A percentile compares a stretch with the other conserved stretches of the same genome.
phyloP scores from a whole-genome alignment of 202 grass and related monocot genomes.

The Panicum virgatum region DNA sequence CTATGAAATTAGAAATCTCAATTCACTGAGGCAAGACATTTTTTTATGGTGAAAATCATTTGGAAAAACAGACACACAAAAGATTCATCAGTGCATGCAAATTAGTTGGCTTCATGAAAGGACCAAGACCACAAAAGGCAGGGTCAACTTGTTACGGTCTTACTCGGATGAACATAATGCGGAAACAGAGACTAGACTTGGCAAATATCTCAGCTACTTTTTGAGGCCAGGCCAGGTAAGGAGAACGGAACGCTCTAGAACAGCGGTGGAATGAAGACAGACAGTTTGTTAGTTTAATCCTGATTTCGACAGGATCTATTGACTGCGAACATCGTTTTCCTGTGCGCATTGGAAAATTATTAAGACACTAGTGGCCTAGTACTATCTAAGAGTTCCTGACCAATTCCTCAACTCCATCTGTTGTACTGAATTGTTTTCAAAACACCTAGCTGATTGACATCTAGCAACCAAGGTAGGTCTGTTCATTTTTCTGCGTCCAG shows the following conservation, averaged over 20 bases:
- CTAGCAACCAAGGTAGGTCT: background rate
- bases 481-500: conserved; percentile 13
- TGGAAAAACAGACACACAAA: background rate
- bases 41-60: background rate
- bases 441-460: conserved; percentile 13
- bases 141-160: no score
- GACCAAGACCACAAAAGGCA: no score
- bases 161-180: no score
- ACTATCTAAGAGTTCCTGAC: background rate
- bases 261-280: background rate
- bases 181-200: background rate
- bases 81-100: background rate
- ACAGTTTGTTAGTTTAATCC: conserved; percentile 23
- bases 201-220: conserved; percentile 33
- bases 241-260: conserved; percentile 34
- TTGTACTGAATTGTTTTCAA: background rate
- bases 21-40: background rate
- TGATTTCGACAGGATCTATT: conserved; percentile 38
- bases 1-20: background rate
- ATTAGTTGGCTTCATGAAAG: background rate
- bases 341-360: background rate
- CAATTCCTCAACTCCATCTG: conserved; percentile 12
- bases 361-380: background rate
- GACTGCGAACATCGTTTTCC: conserved; percentile 12
- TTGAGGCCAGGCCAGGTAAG: conserved; percentile 23